Base-by-base conservation (phyloP, 169 alveolate genomes). In the Theileria equi region DNA sequence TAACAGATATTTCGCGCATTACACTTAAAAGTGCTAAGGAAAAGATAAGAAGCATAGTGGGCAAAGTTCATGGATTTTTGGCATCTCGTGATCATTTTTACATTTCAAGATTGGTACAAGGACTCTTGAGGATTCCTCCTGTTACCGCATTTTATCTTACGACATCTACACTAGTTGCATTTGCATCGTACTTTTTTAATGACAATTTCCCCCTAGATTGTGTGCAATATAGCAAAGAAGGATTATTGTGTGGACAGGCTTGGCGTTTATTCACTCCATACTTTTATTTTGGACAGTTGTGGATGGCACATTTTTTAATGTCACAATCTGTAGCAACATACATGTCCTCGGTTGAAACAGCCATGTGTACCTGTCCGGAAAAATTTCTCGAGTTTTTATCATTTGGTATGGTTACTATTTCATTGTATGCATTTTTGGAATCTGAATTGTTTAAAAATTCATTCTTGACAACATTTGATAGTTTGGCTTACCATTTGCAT, bases 231-330 rank as follows among this genome's bases (percentile, higher is more conserved):
- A 89, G 81, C 53, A 58, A 71, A 26, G 28, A 77, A 5, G 50
- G 63, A 7, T 40, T 85, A 34, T 48, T 78, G 43, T 45, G 71
- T n/a, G 73, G 88, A n/a, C 80, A 85, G 53, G 19, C 70, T 17
- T 85, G 91, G 91, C 67, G 91, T 19, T 43, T 85, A 44, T 17
- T 80, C 19, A 76, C 91, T 5, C 91, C 91, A 13, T 85, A 66
- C 53, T 69, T 85, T n/a, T 57, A 68, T 53, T 80, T 80, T 36
- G 91, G 91, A 4, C 87, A 66, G 62, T 79, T 85, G 21, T 85
- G 83, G 69, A 53, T 85, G n/a, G 77, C 71, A 19, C 88, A 85
- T 44, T 28, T 79, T 23, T 69, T 85, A 36, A 80, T 85, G 87
- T 62, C 80, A 36, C 74, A 70, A 38, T 85, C 82, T 19, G 66